phyloP scores from a whole-genome alignment of 106 monocot species.

The Amphibolis antarctica region DNA sequence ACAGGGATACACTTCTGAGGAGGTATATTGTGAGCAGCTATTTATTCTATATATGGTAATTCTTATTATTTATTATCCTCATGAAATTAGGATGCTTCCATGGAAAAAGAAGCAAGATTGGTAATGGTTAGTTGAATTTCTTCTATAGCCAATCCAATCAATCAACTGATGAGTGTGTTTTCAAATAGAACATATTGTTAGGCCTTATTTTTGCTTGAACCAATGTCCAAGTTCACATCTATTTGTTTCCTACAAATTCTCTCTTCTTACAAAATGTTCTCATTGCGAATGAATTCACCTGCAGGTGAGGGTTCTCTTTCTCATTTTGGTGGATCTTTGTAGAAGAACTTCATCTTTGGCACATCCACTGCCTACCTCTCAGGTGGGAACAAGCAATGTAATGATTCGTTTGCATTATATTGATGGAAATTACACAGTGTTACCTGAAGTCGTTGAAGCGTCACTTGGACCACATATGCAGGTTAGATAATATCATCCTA shows the following conservation, averaged over 20 bases:
- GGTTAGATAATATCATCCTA: conserved; percentile 22
- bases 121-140: no score
- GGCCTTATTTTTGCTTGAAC: no score
- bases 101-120: no score
- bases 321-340: conserved; percentile 94
- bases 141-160: no score
- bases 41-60: no score
- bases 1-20: conserved; percentile 93
- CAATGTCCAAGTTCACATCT: no score
- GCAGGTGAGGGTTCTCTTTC: conserved; percentile 92
- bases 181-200: background rate
- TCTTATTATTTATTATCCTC: no score
- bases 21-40: conserved; percentile 35
- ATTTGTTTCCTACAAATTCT: background rate
- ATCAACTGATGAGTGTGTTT: background rate
- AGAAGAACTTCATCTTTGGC: conserved; percentile 54
- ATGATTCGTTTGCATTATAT: conserved; percentile 88
- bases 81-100: no score
- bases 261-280: background rate
- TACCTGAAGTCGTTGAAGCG: conserved; percentile 96
- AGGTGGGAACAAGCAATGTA: conserved; percentile 70
- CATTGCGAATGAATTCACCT: background rate
- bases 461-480: conserved; percentile 96
- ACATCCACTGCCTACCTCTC: conserved; percentile 81
- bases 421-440: conserved; percentile 95